Evolutionary conservation across 2,329 filamentous ascomycete genomes (phyloP), one percentile per base, ranked within the genome.

Genomic region (Arthrocladium fulminans): DNA sequence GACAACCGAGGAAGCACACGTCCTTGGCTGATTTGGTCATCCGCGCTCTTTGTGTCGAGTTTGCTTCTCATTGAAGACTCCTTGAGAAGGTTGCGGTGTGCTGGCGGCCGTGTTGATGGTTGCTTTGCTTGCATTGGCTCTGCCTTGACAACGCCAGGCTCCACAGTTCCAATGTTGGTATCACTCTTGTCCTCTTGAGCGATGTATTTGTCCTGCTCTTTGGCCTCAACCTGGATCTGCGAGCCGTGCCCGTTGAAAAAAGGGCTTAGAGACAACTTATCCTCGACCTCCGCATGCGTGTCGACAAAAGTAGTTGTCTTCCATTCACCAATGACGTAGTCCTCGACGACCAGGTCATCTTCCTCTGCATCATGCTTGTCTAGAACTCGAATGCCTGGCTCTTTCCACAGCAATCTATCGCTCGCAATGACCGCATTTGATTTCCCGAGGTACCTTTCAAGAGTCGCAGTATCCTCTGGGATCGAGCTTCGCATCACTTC

Each of bases 391-490:
- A 57, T 42, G 13, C 54, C 53, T 9, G 54, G 50, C 24, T 48
- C 45, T 48, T 55, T 58, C 49, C 49, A 59, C 2, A 59, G 42
- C 43, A 59, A 15, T 44, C 58, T 41, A 22, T 52, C 39, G 41
- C 57, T 59, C 42, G 20, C 45, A n/a, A 48, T 44, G 15, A 56
- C 24, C 6, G 22, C 22, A 22, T 40, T 22, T 13, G 50, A 45
- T 6, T 38, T 22, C 12, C 5, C 27, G 5, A 24, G 43, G 20
- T 13, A 47, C 24, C 19, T 45, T 22, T 19, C 30, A 5, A 50
- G 38, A n/a, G 3, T 15, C 29, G 29, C 29, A 25, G 4, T 13
- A 17, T 20, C 20, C 8, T 27, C 25, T 23, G 19, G 15, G 7
- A 22, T 7, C 12, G 24, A 8, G 12, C 29, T 35, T 12, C 24